These are phyloP conservation scores for Ophiostoma pallidulum DNA, from an alignment of 2,329 filamentous ascomycete genomes.

Conservation along the genomic window DNA sequence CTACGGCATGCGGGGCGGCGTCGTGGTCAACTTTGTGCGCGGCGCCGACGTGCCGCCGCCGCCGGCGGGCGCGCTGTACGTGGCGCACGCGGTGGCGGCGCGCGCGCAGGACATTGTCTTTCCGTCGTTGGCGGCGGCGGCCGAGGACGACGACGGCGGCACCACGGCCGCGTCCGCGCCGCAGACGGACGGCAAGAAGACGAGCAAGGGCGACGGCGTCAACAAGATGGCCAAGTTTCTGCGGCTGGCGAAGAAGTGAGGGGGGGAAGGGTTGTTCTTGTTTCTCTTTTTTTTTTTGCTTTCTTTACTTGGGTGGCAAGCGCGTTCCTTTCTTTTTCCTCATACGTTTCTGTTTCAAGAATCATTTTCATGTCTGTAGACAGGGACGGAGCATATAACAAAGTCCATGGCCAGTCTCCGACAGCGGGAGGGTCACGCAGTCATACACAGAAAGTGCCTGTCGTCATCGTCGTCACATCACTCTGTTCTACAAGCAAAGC, in stretches of 20 bases:
- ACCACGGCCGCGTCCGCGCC: conserved; percentile 21
- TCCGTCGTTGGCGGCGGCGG: conserved; percentile 40
- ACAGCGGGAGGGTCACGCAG: no score
- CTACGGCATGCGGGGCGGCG: conserved; percentile 59
- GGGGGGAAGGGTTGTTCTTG: background rate
- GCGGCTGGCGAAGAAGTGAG: conserved; percentile 16
- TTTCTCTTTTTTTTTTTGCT: no score
- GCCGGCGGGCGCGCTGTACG: conserved; percentile 45
- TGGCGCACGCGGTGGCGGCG: conserved; percentile 48
- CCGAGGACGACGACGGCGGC: conserved; percentile 29
- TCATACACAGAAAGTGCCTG: no score
- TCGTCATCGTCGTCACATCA: no score
- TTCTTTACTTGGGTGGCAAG: no score
- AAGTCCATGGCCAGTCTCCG: no score
- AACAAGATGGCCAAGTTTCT: conserved; percentile 19
- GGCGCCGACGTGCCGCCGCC: conserved; percentile 47
- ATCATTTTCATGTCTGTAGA: no score
- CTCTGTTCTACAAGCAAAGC: background rate
- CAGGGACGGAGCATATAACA: no score
- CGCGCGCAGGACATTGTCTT: conserved; percentile 60
- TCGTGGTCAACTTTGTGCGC: conserved; percentile 72
- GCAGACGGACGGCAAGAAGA: conserved; percentile 20
- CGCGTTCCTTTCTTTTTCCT: no score
- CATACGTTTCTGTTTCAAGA: no score
- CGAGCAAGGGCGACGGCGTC: conserved; percentile 26